These are phyloP conservation scores for Moesziomyces sp. DNA, from an alignment of 1,284 basidiomycete species.

Conservation along the genomic window DNA sequence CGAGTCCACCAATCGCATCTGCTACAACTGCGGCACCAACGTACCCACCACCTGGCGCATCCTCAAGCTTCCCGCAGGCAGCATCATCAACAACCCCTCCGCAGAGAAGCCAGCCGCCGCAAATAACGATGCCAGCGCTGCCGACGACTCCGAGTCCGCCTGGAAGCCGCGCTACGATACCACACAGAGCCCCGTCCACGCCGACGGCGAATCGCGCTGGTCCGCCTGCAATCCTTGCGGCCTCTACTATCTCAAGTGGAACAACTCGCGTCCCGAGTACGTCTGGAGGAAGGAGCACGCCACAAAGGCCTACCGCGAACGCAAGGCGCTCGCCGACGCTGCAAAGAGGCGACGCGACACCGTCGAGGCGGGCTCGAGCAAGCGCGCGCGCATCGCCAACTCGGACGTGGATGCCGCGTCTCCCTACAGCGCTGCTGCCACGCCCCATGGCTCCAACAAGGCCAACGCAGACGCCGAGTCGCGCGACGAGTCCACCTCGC, in stretches of 20 bases:
- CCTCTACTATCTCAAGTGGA: conserved; percentile 60
- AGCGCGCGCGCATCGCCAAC: conserved; percentile 18
- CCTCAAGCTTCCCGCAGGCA: conserved; percentile 47
- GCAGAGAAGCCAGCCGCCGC: conserved; percentile 38
- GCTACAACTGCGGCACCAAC: conserved; percentile 63
- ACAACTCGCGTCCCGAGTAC: conserved; percentile 53
- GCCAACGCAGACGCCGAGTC: conserved; percentile 5
- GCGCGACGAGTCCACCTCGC: conserved; percentile 20
- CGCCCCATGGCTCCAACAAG: conserved; percentile 15
- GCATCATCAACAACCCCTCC: conserved; percentile 42
- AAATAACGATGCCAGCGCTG: conserved; percentile 10
- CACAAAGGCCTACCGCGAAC: conserved; percentile 31
- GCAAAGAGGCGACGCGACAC: conserved; percentile 22
- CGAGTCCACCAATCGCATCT: conserved; percentile 24
- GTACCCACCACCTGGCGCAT: conserved; percentile 56
- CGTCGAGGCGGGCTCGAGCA: conserved; percentile 12
- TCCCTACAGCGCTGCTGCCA: conserved; percentile 15
- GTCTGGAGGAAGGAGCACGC: conserved; percentile 49
- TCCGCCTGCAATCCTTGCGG: conserved; percentile 65
- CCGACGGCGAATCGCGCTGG: conserved; percentile 51
- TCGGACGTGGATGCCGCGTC: conserved; percentile 30
- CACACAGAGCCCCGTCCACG: conserved; percentile 22
- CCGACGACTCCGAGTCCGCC: conserved; percentile 11
- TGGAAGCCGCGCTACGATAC: conserved; percentile 26
- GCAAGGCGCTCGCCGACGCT: conserved; percentile 29